Evolutionary conservation across 78 protist species (phyloP), one percentile per base, ranked within the genome.

Genomic region (Cavenderia fasciculata): DNA sequence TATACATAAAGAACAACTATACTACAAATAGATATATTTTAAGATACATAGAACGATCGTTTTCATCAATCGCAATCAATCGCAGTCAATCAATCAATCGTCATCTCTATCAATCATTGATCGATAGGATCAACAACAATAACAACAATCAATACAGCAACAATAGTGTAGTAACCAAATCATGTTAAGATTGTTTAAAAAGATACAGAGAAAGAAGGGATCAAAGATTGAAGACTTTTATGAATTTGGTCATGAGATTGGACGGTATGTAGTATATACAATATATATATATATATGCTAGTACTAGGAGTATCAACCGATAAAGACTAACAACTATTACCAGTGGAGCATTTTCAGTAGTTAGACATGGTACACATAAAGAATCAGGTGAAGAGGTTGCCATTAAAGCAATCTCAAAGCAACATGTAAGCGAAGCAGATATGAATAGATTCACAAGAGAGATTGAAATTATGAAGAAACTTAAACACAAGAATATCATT

Each of bases 311-410:
- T 31, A 63, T 11, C 5, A 11, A 63, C 14, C n/a, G n/a, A 31
- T 31, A 63, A n/a, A 63, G 14, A 63, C 5, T n/a, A 5, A 29
- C 29, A 63, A 8, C 46, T 4, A 25, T 36, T 34, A 34, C 18
- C 61, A 84, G 95, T 52, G 95, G 95, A n/a, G 79, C 92, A 49
- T 92, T 77, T 38, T 68, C 86, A 33, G 43, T 74, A 7, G 95
- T 92, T 16, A 69, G 86, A 71, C 75, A 85, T 29, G 92, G 90
- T 54, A 85, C 70, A 57, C 59, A 75, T 74, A 84, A 86, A 63
- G 85, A 59, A 21, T 85, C 92, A 38, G 77, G 87, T 44, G 77
- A 84, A n/a, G 59, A 40, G 63, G 88, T 82, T 1, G 95, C 95
- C 16, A 34, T 92, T 27, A 92, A 92, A 47, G 63, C 86, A 14